Percentiles rank a stretch among this genome's conserved stretches.
Evolutionary conservation across 441 rosid species (phyloP).

Genomic region (Gossypium laxum): DNA sequence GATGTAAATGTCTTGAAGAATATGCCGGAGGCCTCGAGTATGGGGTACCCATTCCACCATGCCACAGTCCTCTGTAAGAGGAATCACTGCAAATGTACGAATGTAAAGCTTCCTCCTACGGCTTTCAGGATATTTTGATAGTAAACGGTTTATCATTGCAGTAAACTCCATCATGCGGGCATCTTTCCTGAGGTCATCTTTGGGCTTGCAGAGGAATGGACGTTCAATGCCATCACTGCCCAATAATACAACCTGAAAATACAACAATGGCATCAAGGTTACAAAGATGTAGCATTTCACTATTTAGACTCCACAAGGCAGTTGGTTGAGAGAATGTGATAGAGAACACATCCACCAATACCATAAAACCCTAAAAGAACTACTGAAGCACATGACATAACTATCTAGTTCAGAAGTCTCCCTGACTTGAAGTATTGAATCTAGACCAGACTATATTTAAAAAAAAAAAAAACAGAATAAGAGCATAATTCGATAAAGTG

Average conservation of each 20-base stretch:
- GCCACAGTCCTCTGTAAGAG: constrained; percentile 97
- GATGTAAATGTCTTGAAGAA: constrained; percentile 80
- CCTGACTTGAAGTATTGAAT: background rate
- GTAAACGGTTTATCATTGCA: constrained; percentile 89
- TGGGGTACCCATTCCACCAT: constrained; percentile 99
- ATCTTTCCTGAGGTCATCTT: constrained; percentile 98
- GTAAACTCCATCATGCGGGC: constrained; percentile 99
- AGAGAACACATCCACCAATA: background rate
- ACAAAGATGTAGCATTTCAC: background rate
- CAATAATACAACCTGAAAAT: constrained; percentile 62
- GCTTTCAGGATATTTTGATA: constrained; percentile 94
- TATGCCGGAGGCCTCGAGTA: constrained; percentile 92
- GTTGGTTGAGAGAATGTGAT: background rate
- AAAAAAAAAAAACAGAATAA: background rate
- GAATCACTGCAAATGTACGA: constrained; percentile 94
- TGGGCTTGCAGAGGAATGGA: constrained; percentile 98
- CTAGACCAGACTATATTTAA: background rate
- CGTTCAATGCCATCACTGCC: constrained; percentile 92
- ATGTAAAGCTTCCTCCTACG: constrained; percentile 86
- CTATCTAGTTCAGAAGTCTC: background rate
- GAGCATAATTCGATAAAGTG: background rate
- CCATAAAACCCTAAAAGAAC: background rate
- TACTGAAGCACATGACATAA: background rate
- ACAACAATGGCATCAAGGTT: constrained; percentile 15
- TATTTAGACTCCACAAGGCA: background rate